phyloP scores from a whole-genome alignment of 805 yeast genomes.

The Sugiyamaella mastotermitis region DNA sequence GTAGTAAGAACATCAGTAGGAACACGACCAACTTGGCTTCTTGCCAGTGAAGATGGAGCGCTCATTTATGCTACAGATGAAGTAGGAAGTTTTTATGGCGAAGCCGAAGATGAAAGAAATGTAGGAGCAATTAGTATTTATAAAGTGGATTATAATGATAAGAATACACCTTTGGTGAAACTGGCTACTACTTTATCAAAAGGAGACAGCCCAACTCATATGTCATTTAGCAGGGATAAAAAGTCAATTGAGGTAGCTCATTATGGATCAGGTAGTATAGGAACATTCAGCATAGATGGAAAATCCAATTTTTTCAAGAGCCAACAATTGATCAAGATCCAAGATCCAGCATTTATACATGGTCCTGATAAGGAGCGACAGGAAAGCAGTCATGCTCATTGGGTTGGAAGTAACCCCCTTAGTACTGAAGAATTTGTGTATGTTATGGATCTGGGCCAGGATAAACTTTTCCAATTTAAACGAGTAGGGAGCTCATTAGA shows the following conservation, averaged over 20 bases:
- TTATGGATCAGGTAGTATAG: slow-evolving; percentile 9
- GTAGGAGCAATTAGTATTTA: slow-evolving; percentile 7
- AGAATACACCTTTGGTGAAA: slow-evolving; percentile 2
- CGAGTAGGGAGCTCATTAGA: slow-evolving; percentile 1
- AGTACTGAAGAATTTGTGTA: slow-evolving; percentile 4
- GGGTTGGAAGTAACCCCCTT: slow-evolving; percentile 9
- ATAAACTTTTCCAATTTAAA: slow-evolving; percentile 8
- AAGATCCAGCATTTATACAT: not conserved
- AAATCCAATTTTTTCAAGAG: not conserved
- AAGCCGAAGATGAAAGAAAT: slow-evolving; percentile 4
- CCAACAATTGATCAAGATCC: not conserved
- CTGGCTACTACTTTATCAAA: slow-evolving; percentile 4
- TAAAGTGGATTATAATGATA: slow-evolving; percentile 1
- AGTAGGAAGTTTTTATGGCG: slow-evolving; percentile 4
- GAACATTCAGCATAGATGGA: slow-evolving; percentile 1
- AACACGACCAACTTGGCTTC: slow-evolving; percentile 8
- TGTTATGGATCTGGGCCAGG: slow-evolving; percentile 12
- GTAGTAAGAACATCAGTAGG: slow-evolving; percentile 4
- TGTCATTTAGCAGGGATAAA: slow-evolving; percentile 4
- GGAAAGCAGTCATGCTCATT: slow-evolving; percentile 13
- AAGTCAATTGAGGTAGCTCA: slow-evolving; percentile 4
- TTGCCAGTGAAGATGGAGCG: slow-evolving; percentile 1
- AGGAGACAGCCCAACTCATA: slow-evolving; percentile 11
- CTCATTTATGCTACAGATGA: slow-evolving; percentile 8
- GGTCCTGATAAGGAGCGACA: slow-evolving; percentile 11